Evolutionary conservation across 106 monocot genomes (phyloP), one percentile per base, ranked within the genome.

Genomic region (Cymbidium sinense): DNA sequence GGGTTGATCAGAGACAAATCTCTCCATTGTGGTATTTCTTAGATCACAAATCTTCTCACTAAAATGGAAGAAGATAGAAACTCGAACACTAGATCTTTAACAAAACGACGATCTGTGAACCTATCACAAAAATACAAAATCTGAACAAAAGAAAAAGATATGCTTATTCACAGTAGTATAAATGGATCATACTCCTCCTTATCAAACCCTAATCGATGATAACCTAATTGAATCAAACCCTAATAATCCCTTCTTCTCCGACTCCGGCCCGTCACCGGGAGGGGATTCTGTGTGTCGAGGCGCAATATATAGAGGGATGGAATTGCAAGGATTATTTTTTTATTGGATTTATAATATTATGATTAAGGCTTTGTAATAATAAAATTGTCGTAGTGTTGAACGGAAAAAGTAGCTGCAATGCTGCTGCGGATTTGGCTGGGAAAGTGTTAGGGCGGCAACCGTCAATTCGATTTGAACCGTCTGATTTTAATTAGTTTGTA

Each of bases 31-130:
- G 23, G 61, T 62, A 27, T 25, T 27, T 62, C 54, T 27, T 62
- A 72, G 37, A 37, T 72, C 69, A 23, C 71, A 72, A 47, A 72
- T 72, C 71, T 72, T 72, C 71, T 72, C 20, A 4, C 71, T 37
- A 72, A 72, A 72, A 72, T 39, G 4, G 71, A 72, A 72, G 71
- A 72, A 72, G 29, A 72, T n/a, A 4, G 20, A 39, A 72, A 37
- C 37, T 37, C 71, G 71, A 8, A n/a, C 71, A 72, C 39, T 18
- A 72, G 37, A 72, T 72, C 71, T 37, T 37, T 39, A 39, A 35
- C 34, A 72, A 72, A 72, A 72, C 71, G 47, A 0, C 35, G 71
- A 72, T 72, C 71, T 72, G 37, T 72, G 37, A 21, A 72, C 71
- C 39, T 37, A 37, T 72, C 71, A 72, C 0, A 39, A 72, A 72